Conservation (phyloP, 2,329 filamentous ascomycete species). For the Fusarium odoratissimum region DNA sequence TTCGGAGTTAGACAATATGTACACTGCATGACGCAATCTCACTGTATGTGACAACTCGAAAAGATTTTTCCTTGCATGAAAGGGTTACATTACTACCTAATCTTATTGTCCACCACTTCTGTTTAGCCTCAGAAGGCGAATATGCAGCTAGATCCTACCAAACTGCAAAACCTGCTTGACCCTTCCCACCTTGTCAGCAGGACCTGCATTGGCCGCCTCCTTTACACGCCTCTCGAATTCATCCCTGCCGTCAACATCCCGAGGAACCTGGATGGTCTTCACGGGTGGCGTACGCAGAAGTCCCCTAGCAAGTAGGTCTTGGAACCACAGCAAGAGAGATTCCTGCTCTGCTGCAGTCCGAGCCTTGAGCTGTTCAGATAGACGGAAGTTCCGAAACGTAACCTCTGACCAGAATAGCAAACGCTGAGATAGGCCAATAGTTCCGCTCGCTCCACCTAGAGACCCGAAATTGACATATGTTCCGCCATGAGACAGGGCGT, state of each 20-base stretch:
- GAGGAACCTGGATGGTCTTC: neutral
- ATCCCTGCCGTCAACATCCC: neutral
- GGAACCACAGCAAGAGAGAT: slow-evolving; percentile 15
- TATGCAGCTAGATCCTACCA: neutral
- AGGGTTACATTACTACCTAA: neutral
- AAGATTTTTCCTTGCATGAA: accelerated
- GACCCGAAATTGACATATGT: slow-evolving; percentile 14
- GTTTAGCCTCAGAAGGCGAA: accelerated
- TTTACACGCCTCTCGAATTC: neutral
- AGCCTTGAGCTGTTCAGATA: slow-evolving; percentile 7
- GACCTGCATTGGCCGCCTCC: neutral
- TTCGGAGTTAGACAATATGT: neutral
- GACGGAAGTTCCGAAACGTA: slow-evolving; percentile 9
- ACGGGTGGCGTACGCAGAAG: neutral
- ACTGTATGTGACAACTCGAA: neutral
- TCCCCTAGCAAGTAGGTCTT: neutral
- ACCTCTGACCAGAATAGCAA: slow-evolving; percentile 18
- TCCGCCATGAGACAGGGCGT: neutral
- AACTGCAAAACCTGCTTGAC: slow-evolving; percentile 9
- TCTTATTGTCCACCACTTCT: neutral
- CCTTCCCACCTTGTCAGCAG: neutral
- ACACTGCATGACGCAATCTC: neutral
- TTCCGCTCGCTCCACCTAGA: neutral
- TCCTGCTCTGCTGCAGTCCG: slow-evolving; percentile 3
- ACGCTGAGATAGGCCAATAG: neutral